Evolutionary conservation across 495 filamentous ascomycete species (phyloP), one percentile per base, ranked within the genome.

Genomic region (Aspergillus heteromorphus): DNA sequence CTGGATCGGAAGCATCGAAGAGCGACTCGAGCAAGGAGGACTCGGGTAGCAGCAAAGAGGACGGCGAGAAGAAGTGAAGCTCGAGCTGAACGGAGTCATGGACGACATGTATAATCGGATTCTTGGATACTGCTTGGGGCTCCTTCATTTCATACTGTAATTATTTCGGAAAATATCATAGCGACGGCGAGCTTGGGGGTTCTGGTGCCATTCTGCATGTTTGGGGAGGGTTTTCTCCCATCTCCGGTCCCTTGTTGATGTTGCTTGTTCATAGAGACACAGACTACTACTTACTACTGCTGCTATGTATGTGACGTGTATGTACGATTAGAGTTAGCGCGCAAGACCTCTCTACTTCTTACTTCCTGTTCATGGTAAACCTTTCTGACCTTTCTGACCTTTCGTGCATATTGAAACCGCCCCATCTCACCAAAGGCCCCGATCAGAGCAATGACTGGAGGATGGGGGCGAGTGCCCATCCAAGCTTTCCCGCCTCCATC

Each of bases 21-120:
- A 60, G 51, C 21, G 58, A 69, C 10, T 62, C 73, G 20, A 60
- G 53, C 54, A 64, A 64, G 40, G 67, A 74, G 20, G 66, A 67
- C 25, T 61, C 69, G 25, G 65, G 67, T 17, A 76, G 84, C 19
- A 64, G 62, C 48, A 66, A 69, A 18, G 65, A 70, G 13, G 61
- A 69, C 48, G 63, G 72, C 21, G 70, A 72, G 21, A 67, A 76
- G 51, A 89, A 88, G 69, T 84, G 82, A 23, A 79, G 75, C 41
- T 82, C 80, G 19, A 73, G 69, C 30, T 83, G 66, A 54, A 59
- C 54, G 25, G 51, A 29, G 45, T 27, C 34, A 40, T 54, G 47
- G 60, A 57, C 53, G 43, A 47, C 34, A 45, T 65, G 56, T 64
- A 65, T 59, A 65, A 49, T 53, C 23, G 40, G 18, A 47, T 45